Percentiles rank a stretch among this genome's conserved stretches.
These are phyloP conservation scores for Chaetomiaceae sp. DNA, from an alignment of 2,329 filamentous ascomycete genomes.

Conservation along the genomic window DNA sequence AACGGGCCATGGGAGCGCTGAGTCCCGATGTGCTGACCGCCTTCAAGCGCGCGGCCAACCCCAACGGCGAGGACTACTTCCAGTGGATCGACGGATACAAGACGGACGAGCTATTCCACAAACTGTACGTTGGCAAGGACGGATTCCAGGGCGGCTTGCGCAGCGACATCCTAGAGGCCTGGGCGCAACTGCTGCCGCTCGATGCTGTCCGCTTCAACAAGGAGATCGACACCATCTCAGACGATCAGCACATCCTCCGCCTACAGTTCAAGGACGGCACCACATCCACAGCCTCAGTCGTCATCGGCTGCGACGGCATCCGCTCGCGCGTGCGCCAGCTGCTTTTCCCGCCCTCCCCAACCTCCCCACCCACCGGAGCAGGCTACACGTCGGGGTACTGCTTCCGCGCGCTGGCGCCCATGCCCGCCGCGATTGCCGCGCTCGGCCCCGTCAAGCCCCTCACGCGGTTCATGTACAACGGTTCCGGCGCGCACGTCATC, in stretches of 20 bases:
- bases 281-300: conserved; percentile 22
- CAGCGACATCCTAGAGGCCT: conserved; percentile 36
- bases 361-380: conserved; percentile 23
- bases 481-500: conserved; percentile 50
- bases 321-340: conserved; percentile 48
- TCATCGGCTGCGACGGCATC: conserved; percentile 60
- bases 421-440: conserved; percentile 43
- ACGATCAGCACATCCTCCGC: conserved; percentile 13
- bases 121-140: conserved; percentile 34
- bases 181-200: conserved; percentile 29
- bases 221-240: conserved; percentile 21
- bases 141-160: conserved; percentile 37
- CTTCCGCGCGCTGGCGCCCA: conserved; percentile 56
- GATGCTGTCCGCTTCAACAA: conserved; percentile 30
- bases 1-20: conserved; percentile 38
- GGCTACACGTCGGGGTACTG: conserved; percentile 54
- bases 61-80: conserved; percentile 38
- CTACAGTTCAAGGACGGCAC: conserved; percentile 31
- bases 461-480: conserved; percentile 51
- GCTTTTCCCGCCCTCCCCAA: conserved; percentile 32
- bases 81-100: conserved; percentile 35
- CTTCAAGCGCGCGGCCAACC: conserved; percentile 33
- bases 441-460: conserved; percentile 43
- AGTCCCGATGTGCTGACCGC: conserved; percentile 33
- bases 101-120: conserved; percentile 29